Base-by-base conservation (phyloP, 1,139 yeast genomes). In the Saccharomyces hybrid region DNA sequence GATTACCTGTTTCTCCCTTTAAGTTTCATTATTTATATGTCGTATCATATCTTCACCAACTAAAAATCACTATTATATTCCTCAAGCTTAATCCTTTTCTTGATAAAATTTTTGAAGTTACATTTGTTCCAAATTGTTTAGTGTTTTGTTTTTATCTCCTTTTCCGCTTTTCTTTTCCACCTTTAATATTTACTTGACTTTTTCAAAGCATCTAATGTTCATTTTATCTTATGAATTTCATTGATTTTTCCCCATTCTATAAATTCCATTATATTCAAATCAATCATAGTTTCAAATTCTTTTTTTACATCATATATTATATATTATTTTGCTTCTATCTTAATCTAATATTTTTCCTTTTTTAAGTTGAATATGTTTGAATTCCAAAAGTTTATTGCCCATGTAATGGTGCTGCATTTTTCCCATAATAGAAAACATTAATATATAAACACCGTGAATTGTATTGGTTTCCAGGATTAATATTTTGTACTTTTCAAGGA, bases 401-500 rank as follows among this genome's bases (percentile, higher is more conserved):
- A 20, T 2, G 3, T 20, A 20, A 20, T 20, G 23, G 23, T 20
- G 23, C 23, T 20, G 23, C 3, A n/a, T 16, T 8, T 8, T 5
- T 5, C 38, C 38, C 20, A 20, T 20, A 20, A 20, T 20, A 20
- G 20, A 20, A 20, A 20, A 20, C 20, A 20, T 20, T 20, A 20
- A 20, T 20, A 20, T 20, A 20, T 20, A 20, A 20, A 20, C 23
- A 20, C 23, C 3, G 23, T 20, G 23, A 20, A 20, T 20, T 20
- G 20, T 20, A 20, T 20, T 20, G 20, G 23, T 20, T 20, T 20
- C 23, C 23, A 20, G 23, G n/a, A 28, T 51, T 41, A 66, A 55
- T 59, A 65, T 49, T 67, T 67, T 26, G 57, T 62, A 52, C 62
- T 64, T 38, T 61, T 66, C 16, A 65, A 55, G 4, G 64, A 59